These are phyloP conservation scores for Echeveria elegans DNA, from an alignment of 164 flowering plant species.

Conservation along the genomic window DNA sequence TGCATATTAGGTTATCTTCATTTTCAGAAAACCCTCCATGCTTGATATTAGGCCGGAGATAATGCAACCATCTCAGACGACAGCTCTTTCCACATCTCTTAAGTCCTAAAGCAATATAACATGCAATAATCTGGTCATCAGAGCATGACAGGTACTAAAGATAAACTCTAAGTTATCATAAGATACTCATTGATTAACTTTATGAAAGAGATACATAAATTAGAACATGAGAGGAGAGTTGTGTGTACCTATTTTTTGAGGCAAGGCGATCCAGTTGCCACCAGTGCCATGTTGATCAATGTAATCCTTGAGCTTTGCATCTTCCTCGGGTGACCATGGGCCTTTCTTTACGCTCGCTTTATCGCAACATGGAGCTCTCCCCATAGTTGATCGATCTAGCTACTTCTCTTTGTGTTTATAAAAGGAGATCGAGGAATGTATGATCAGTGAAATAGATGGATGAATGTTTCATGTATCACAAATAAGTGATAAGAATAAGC, in stretches of 20 bases:
- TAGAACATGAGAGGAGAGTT: not conserved
- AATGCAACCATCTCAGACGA: constrained; percentile 10
- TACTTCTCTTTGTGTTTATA: too few species aligned
- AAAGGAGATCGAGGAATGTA: too few species aligned
- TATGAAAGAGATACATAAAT: not conserved
- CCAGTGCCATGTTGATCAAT: constrained; percentile 10
- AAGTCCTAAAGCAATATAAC: not conserved
- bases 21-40: constrained; percentile 12
- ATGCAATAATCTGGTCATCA: not conserved
- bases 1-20: constrained; percentile 9
- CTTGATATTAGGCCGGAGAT: constrained; percentile 9
- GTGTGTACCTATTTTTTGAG: constrained; percentile 9
- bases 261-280: constrained; percentile 9
- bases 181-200: too few species aligned
- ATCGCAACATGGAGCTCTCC: constrained; percentile 11
- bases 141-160: too few species aligned
- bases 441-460: not conserved
- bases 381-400: constrained; percentile 2
- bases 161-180: not conserved
- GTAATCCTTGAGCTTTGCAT: constrained; percentile 10
- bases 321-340: constrained; percentile 9
- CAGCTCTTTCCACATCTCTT: constrained; percentile 10
- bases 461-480: not conserved
- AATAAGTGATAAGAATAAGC: not conserved
- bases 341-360: constrained; percentile 7